Conservation (phyloP, 2,329 filamentous ascomycete species). For the Paramyrothecium sp. region DNA sequence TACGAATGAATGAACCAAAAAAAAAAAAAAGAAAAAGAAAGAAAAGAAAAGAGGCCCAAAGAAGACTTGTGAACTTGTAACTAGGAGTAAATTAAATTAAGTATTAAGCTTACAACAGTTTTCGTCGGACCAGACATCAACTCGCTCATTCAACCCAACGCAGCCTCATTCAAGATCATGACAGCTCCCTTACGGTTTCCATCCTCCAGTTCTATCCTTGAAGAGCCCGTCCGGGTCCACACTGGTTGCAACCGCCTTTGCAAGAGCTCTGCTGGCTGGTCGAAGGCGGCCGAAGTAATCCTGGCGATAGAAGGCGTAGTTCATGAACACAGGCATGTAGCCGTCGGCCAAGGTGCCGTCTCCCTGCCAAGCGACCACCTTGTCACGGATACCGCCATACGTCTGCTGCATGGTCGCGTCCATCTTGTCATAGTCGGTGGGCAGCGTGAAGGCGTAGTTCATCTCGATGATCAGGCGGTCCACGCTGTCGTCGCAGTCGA, state of each 20-base stretch:
- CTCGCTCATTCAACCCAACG: not conserved
- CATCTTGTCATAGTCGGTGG: slow-evolving; percentile 21
- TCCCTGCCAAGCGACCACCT: slow-evolving; percentile 18
- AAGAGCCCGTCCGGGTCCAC: slow-evolving; percentile 38
- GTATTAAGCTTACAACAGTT: no score
- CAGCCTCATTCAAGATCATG: no score
- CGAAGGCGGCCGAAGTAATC: slow-evolving; percentile 40
- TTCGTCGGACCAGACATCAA: no score
- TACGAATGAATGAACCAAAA: no score
- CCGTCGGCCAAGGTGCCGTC: slow-evolving; percentile 30
- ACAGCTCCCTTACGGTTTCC: slow-evolving; percentile 25
- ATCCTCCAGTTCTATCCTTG: slow-evolving; percentile 36
- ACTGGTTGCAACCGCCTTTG: slow-evolving; percentile 26
- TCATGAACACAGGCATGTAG: slow-evolving; percentile 42
- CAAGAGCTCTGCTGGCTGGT: slow-evolving; percentile 30
- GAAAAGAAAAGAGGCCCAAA: no score
- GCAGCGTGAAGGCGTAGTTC: slow-evolving; percentile 36
- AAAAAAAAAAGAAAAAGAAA: no score
- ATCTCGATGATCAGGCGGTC: slow-evolving; percentile 42
- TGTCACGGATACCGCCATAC: slow-evolving; percentile 1
- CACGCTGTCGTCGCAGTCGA: slow-evolving; percentile 34
- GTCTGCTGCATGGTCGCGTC: slow-evolving; percentile 7
- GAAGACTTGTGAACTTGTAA: no score
- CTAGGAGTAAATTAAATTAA: no score
- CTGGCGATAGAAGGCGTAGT: slow-evolving; percentile 39